A percentile compares a stretch with the other conserved stretches of the same genome.
phyloP scores from a whole-genome alignment of 1,139 yeast genomes.

The Suhomyces coccinellae region DNA sequence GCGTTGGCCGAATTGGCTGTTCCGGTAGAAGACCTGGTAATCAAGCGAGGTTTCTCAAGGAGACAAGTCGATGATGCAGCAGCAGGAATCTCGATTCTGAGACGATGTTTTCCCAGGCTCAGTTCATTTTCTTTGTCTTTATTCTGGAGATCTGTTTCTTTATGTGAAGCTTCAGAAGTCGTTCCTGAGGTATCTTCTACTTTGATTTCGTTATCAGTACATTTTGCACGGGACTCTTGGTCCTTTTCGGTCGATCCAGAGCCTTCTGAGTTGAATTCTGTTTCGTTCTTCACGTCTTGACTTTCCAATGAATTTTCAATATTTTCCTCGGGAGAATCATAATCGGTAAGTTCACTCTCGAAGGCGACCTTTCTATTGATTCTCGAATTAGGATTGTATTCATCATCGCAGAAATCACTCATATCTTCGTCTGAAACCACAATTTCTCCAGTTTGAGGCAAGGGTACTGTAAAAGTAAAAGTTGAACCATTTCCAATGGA shows the following conservation, averaged over 20 bases:
- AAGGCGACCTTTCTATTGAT: conserved; percentile 42
- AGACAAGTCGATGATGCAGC: conserved; percentile 1
- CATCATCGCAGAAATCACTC: conserved; percentile 46
- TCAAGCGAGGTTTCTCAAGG: conserved; percentile 48
- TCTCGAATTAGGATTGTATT: conserved; percentile 40
- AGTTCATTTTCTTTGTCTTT: neutral
- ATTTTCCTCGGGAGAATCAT: conserved; percentile 5
- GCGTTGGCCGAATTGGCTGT: conserved; percentile 47
- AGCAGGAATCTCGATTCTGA: conserved; percentile 15
- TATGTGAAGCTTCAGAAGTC: neutral
- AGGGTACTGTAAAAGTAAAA: conserved; percentile 76
- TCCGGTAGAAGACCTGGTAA: conserved; percentile 55
- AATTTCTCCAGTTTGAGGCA: conserved; percentile 68
- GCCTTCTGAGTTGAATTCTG: neutral
- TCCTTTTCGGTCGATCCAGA: neutral
- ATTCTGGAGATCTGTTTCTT: neutral
- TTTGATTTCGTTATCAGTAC: neutral
- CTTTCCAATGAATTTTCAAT: neutral
- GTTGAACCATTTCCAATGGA: conserved; percentile 76
- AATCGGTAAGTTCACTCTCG: conserved; percentile 11
- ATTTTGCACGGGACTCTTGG: neutral
- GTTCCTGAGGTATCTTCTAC: neutral
- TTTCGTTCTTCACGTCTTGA: neutral
- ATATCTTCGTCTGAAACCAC: conserved; percentile 40
- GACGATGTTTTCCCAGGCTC: conserved; percentile 6